phyloP scores from a whole-genome alignment of 179 eudicot genomes.

The Camellia oleifera region DNA sequence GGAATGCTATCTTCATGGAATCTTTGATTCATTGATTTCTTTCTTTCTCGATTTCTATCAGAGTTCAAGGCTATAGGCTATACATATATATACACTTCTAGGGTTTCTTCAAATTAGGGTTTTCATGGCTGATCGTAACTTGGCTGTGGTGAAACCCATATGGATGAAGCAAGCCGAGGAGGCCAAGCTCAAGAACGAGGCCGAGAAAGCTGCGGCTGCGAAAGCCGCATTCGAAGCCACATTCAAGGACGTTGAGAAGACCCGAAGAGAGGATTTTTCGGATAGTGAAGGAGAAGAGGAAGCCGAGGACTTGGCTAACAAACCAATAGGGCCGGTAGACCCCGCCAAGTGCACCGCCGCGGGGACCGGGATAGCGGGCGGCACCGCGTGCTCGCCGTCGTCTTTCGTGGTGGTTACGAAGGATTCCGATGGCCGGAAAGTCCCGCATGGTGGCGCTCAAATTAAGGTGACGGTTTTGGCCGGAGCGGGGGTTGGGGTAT shows the following conservation, averaged over 20 bases:
- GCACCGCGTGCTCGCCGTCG: conserved; percentile 72
- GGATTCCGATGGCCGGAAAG: conserved; percentile 82
- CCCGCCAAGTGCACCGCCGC: conserved; percentile 87
- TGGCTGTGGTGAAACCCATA: conserved; percentile 52
- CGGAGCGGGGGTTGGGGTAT: conserved; percentile 79
- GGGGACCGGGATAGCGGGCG: conserved; percentile 89
- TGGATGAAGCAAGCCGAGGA: conserved; percentile 98
- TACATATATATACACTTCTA: neutral
- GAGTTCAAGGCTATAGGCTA: neutral
- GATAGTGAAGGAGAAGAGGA: conserved; percentile 67
- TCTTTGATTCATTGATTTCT: neutral
- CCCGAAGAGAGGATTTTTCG: conserved; percentile 34
- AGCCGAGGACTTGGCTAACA: conserved; percentile 44
- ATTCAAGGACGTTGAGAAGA: conserved; percentile 69
- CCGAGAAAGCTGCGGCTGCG: conserved; percentile 89
- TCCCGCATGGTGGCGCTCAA: conserved; percentile 62
- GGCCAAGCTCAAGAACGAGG: conserved; percentile 91
- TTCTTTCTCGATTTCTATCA: neutral
- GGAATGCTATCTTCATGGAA: neutral
- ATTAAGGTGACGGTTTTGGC: conserved; percentile 75
- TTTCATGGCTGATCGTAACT: conserved; percentile 46
- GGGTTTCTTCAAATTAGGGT: conserved; percentile 4
- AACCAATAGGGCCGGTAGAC: conserved; percentile 86
- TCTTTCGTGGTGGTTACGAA: conserved; percentile 69
- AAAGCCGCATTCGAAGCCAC: conserved; percentile 99